Conservation (phyloP, 306 rosid species). For the Purshia tridentata region DNA sequence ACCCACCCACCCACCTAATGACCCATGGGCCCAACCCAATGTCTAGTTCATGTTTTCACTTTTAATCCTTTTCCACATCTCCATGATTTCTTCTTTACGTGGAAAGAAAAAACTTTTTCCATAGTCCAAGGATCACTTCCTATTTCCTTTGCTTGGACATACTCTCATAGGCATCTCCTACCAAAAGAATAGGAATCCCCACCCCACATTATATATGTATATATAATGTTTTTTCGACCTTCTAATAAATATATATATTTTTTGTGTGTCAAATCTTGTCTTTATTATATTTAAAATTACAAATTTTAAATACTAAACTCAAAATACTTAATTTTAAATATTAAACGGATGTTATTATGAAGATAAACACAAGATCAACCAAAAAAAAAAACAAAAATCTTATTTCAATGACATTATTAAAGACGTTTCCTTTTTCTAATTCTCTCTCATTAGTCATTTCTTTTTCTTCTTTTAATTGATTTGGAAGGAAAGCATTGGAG, state of each 20-base stretch:
- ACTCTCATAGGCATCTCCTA: constrained; percentile 46
- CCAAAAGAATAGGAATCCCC: constrained; percentile 54
- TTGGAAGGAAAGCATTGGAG: background rate
- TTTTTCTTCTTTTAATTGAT: no score
- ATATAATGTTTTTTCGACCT: no score
- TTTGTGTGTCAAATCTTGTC: no score
- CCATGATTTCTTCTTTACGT: constrained; percentile 45
- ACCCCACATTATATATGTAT: background rate
- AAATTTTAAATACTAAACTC: no score
- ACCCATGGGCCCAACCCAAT: constrained; percentile 11
- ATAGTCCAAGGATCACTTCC: constrained; percentile 65
- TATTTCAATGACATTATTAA: background rate
- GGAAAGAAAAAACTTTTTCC: constrained; percentile 74
- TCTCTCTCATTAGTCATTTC: no score
- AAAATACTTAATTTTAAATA: no score
- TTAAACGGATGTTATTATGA: no score
- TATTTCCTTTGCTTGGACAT: constrained; percentile 33
- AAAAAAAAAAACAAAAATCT: no score
- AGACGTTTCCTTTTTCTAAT: background rate
- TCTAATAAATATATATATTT: no score
- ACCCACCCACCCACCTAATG: constrained; percentile 29
- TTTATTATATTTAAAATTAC: no score
- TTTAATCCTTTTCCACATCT: constrained; percentile 24
- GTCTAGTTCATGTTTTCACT: constrained; percentile 29
- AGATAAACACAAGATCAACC: no score